These are phyloP conservation scores for Geotrichum phurueaensis DNA, from an alignment of 1,139 yeast species.

Conservation along the genomic window DNA sequence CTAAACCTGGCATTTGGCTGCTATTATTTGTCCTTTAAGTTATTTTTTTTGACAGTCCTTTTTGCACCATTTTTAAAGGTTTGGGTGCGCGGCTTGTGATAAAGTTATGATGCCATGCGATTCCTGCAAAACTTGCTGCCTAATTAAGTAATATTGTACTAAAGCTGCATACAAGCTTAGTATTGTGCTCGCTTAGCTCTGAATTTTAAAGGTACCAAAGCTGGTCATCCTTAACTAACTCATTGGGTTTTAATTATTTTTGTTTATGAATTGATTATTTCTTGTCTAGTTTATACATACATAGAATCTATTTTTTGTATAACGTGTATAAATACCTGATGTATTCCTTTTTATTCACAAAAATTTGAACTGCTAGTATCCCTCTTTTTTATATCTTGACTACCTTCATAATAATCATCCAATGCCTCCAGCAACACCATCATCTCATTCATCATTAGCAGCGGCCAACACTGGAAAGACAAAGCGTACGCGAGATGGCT, in stretches of 20 bases:
- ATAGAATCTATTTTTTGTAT: neutral
- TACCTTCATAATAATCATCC: no score
- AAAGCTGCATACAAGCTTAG: neutral
- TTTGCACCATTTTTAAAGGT: neutral
- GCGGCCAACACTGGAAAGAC: conserved; percentile 3
- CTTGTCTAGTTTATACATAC: no score
- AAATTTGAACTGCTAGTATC: neutral
- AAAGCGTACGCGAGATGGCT: conserved; percentile 28
- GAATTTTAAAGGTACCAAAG: neutral
- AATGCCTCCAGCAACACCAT: neutral
- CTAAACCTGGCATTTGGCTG: no score
- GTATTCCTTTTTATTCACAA: neutral
- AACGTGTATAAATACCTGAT: neutral
- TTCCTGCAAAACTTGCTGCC: neutral
- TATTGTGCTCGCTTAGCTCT: neutral
- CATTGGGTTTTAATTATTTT: no score
- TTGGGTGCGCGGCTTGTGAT: neutral
- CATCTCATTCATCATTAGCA: neutral
- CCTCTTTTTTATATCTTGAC: no score
- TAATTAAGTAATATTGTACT: neutral
- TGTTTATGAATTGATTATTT: neutral
- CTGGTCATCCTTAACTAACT: neutral
- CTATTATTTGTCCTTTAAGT: no score
- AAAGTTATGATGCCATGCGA: neutral
- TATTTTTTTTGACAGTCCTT: neutral